Evolutionary conservation across 78 protist genomes (phyloP).

Genomic region (Dictyostelium firmibasis): DNA sequence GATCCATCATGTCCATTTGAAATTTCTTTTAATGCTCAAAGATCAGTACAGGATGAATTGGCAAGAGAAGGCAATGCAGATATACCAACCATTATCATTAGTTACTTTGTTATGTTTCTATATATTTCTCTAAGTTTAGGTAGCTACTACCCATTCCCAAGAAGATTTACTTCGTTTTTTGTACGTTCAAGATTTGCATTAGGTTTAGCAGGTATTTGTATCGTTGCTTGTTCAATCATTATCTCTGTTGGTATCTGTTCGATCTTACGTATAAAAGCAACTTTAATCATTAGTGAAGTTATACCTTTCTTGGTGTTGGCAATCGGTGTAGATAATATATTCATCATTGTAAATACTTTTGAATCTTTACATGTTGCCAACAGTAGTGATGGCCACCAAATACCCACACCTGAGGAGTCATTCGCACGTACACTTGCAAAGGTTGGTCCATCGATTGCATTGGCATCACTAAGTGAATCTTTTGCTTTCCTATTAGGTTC

Average conservation of each 20-base stretch:
- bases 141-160: slow-evolving; percentile 26
- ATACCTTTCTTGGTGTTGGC: slow-evolving; percentile 89
- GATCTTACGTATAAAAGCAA: slow-evolving; percentile 49
- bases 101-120: slow-evolving; percentile 77
- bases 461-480: slow-evolving; percentile 83
- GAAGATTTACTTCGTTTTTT: background rate
- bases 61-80: slow-evolving; percentile 60
- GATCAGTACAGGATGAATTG: slow-evolving; percentile 76
- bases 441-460: slow-evolving; percentile 86
- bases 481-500: slow-evolving; percentile 89
- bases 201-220: slow-evolving; percentile 79
- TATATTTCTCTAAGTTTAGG: slow-evolving; percentile 87
- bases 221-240: slow-evolving; percentile 68
- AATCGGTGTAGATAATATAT: slow-evolving; percentile 90
- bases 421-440: slow-evolving; percentile 50
- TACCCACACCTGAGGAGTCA: slow-evolving; percentile 30
- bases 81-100: slow-evolving; percentile 59
- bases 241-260: slow-evolving; percentile 79
- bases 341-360: slow-evolving; percentile 83
- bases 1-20: background rate
- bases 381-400: background rate
- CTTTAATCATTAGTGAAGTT: slow-evolving; percentile 87
- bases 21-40: slow-evolving; percentile 22
- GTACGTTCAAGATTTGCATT: slow-evolving; percentile 66
- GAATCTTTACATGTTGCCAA: slow-evolving; percentile 17